Evolutionary conservation across 345 rosid species (phyloP).

Genomic region (Melaleuca alternifolia): DNA sequence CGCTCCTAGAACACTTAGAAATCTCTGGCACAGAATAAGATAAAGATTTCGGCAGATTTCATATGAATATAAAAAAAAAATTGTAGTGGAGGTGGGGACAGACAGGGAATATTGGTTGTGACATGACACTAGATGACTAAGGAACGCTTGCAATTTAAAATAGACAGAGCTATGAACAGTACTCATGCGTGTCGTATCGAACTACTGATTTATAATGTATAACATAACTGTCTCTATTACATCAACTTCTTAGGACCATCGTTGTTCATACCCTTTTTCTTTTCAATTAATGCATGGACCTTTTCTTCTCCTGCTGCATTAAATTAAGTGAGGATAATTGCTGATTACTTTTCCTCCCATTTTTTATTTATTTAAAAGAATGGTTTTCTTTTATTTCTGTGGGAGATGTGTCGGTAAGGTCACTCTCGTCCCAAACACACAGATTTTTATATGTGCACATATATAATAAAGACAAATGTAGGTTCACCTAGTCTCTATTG

Average conservation of each 20-base stretch:
- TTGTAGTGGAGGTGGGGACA: constrained; percentile 2
- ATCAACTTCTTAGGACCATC: not conserved
- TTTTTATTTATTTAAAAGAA: not conserved
- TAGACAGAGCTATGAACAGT: not conserved
- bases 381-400: not conserved
- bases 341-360: not conserved
- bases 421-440: constrained; percentile 1
- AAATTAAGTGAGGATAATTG: not conserved
- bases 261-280: not conserved
- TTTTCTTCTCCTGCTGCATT: not conserved
- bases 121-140: constrained; percentile 23
- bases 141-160: not conserved
- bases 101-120: constrained; percentile 5
- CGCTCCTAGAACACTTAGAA: not conserved
- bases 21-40: not conserved
- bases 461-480: constrained; percentile 12
- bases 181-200: not conserved
- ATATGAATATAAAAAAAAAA: not conserved
- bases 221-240: not conserved
- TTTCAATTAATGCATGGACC: not conserved
- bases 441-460: not conserved
- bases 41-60: not conserved
- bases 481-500: constrained; percentile 5
- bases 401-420: constrained; percentile 13
- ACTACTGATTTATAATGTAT: not conserved